Base-by-base conservation (phyloP, 108 stramenopile genomes). In the Parmales sp. region DNA sequence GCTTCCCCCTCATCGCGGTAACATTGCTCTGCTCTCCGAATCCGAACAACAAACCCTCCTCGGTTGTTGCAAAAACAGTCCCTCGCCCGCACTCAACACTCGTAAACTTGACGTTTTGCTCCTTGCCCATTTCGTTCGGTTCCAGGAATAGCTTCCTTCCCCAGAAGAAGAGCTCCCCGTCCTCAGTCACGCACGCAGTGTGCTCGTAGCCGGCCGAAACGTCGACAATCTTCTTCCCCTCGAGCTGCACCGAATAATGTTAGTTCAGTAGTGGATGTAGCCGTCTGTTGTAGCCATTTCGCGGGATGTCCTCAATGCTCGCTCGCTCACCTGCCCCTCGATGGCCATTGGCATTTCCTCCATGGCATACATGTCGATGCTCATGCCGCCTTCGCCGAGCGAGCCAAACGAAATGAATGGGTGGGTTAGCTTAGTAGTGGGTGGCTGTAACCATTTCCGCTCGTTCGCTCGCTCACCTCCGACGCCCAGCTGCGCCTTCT, bases 321-420 rank as follows among this genome's bases (percentile, higher is more conserved):
- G n/a, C n/a, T n/a, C n/a, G n/a, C n/a, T n/a, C n/a, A 88, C 82
- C 54, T 85, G 80, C 34, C 82, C 83, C 46, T 86, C 85, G 49
- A 91, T 72, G 1, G 85, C 84, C 45, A 71, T 64, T 2, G 90
- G 90, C 22, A 89, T 71, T 37, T 76, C 74, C 68, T 81, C 83
- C 90, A 91, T 91, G 22, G 90, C 84, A 67, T 91, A 91, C 80
- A 89, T 84, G 60, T 91, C 90, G 5, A 89, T 86, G 19, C 85
- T 84, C 71, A 91, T 71, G 16, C 88, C 1, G 29, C 26, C 9
- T n/a, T n/a, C 29, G 18, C 9, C 23, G 28, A 19, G n/a, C 64
- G 34, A 5, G 8, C 8, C 64, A 8, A 11, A 5, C 64, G n/a
- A n/a, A n/a, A n/a, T n/a, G n/a, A n/a, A n/a, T n/a, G n/a, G n/a